phyloP scores from a whole-genome alignment of 192 early-diverging fungal species.

The Piromyces sp. region DNA sequence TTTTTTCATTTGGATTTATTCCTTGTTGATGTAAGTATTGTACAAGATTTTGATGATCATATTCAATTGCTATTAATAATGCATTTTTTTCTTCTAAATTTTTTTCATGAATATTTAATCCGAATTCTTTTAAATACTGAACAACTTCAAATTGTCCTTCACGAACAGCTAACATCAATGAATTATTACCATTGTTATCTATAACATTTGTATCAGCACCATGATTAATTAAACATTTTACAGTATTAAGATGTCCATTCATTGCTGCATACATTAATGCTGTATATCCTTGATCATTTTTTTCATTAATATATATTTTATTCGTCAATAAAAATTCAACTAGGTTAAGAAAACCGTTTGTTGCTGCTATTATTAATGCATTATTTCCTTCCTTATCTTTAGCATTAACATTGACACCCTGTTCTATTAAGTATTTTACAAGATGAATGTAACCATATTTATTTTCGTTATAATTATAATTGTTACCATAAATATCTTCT shows the following conservation, averaged over 20 bases:
- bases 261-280: neutral
- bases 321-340: neutral
- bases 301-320: neutral
- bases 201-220: neutral
- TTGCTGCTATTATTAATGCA: neutral
- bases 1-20: neutral
- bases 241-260: neutral
- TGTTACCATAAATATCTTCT: neutral
- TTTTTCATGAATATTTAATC: neutral
- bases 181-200: neutral
- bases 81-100: neutral
- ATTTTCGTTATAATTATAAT: neutral
- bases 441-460: neutral
- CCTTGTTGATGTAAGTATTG: neutral
- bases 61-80: neutral
- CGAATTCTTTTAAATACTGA: neutral
- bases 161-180: neutral
- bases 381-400: neutral
- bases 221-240: neutral
- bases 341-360: neutral
- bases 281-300: neutral
- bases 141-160: neutral
- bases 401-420: neutral
- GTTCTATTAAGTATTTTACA: neutral
- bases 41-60: neutral